phyloP scores from a whole-genome alignment of 768 basidiomycete genomes.

The Leccinum subtestaceum region DNA sequence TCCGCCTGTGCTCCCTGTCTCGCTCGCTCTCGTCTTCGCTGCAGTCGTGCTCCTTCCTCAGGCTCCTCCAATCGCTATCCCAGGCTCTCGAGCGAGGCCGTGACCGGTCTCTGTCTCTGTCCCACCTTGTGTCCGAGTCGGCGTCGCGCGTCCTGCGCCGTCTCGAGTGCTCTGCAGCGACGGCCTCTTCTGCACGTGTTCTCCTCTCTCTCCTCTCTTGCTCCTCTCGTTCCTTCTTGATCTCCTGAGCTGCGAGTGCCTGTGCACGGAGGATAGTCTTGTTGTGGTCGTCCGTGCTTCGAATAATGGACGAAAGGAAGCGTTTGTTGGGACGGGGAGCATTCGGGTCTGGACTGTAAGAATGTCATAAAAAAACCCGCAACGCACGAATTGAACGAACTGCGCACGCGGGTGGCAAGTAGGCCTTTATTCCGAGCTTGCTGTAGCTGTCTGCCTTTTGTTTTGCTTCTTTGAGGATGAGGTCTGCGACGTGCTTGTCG shows the following conservation, averaged over 20 bases:
- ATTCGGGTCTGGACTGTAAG: slow-evolving; percentile 59
- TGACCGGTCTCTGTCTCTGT: slow-evolving; percentile 38
- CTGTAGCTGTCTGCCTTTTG: slow-evolving; percentile 81
- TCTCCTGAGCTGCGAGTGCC: slow-evolving; percentile 67
- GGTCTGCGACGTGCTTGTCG: slow-evolving; percentile 87
- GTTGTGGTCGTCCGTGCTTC: slow-evolving; percentile 95
- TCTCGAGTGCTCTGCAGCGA: slow-evolving; percentile 58
- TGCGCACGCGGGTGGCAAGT: slow-evolving; percentile 56
- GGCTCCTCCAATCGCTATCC: slow-evolving; percentile 44
- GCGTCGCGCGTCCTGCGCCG: slow-evolving; percentile 34
- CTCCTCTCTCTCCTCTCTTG: slow-evolving; percentile 59
- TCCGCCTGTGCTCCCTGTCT: slow-evolving; percentile 19
- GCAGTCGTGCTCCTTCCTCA: slow-evolving; percentile 41
- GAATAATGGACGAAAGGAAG: slow-evolving; percentile 81
- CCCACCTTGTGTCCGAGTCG: slow-evolving; percentile 38
- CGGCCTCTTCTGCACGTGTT: slow-evolving; percentile 74
- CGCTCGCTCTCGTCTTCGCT: slow-evolving; percentile 32
- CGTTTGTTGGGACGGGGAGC: slow-evolving; percentile 82
- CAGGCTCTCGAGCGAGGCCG: slow-evolving; percentile 44
- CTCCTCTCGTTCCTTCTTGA: slow-evolving; percentile 67
- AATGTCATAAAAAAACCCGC: background rate
- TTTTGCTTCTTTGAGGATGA: slow-evolving; percentile 91
- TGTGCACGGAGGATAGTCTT: slow-evolving; percentile 75
- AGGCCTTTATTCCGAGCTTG: slow-evolving; percentile 76
- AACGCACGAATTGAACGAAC: slow-evolving; percentile 16